Evolutionary conservation across 805 yeast genomes (phyloP), one percentile per base, ranked within the genome.

Genomic region (Candida glaebosa): DNA sequence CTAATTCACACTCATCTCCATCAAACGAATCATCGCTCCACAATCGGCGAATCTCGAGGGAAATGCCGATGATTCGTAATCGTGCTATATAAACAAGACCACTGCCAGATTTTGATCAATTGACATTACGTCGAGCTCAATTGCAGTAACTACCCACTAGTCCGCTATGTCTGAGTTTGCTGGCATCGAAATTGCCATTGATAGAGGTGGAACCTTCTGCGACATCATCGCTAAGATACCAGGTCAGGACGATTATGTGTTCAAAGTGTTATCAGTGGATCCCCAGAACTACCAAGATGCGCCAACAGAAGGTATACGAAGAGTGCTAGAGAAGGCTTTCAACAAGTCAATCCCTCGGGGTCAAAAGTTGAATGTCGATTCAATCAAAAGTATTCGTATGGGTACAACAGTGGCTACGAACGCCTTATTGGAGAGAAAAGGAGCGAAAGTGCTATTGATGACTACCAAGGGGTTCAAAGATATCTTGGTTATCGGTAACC

Each of bases 331-430:
- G 56, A 63, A 65, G 17, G 77, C 78, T 45, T 75, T 79, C 1
- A 75, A 76, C 1, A 60, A 56, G 5, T 37, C 56, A 7, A 84
- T 86, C 38, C 82, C 89, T 3, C 49, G 45, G 36, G 37, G 40
- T 22, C 40, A 44, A 25, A 59, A 58, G 37, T 61, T 89, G 44
- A 87, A 83, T 44, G 73, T 87, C 1, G 71, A 80, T 3, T 62
- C 64, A 2, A 84, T 88, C 30, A 80, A 78, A 40, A 76, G 82
- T 33, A 79, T 89, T 37, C 71, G 96, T 42, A 82, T 90, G 85
- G 97, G 97, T 2, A 89, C 97, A 3, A 90, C 97, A 0, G 93
- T 89, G 8, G 98, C 99, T 2, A 91, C 98, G 5, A 91, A 91
- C 64, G 96, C 98, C 1, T 73, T 93, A 25, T 71, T 91, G 45